Evolutionary conservation across 805 yeast species (phyloP).

Genomic region (Sungouiella blattae): DNA sequence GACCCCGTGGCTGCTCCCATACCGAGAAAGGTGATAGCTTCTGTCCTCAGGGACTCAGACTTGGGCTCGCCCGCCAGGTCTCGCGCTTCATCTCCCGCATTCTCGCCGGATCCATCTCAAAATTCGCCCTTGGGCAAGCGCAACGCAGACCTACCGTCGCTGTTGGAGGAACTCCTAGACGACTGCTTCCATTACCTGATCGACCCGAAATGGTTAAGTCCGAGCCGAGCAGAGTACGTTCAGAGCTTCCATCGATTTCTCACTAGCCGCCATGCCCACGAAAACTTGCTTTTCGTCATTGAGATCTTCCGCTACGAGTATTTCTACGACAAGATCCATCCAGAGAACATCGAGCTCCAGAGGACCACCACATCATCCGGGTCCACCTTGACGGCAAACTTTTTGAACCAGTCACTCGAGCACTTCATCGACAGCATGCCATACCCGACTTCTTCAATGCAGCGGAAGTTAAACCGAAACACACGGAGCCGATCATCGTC

Average conservation of each 20-base stretch:
- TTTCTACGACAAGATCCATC: conserved; percentile 30
- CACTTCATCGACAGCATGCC: conserved; percentile 13
- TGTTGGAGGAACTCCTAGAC: conserved; percentile 28
- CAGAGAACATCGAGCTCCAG: conserved; percentile 5
- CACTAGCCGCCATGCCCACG: conserved; percentile 41
- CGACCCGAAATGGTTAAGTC: conserved; percentile 14
- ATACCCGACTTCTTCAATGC: conserved; percentile 8
- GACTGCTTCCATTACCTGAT: conserved; percentile 29
- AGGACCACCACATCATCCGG: conserved; percentile 5
- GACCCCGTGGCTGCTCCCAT: conserved; percentile 1
- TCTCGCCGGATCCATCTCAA: background rate
- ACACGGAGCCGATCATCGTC: background rate
- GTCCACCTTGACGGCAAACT: conserved; percentile 4
- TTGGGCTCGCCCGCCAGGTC: background rate
- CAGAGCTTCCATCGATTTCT: conserved; percentile 31
- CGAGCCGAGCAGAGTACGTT: conserved; percentile 15
- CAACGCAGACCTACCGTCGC: conserved; percentile 5
- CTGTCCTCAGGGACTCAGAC: background rate
- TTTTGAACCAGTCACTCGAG: conserved; percentile 11
- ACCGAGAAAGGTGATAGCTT: conserved; percentile 1
- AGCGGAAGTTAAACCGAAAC: background rate
- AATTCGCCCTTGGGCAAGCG: background rate
- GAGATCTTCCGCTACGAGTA: conserved; percentile 46
- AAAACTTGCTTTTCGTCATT: conserved; percentile 43
- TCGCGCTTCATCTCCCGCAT: no score